phyloP scores from a whole-genome alignment of 2,329 filamentous ascomycete species.

The Diaporthe batatas region DNA sequence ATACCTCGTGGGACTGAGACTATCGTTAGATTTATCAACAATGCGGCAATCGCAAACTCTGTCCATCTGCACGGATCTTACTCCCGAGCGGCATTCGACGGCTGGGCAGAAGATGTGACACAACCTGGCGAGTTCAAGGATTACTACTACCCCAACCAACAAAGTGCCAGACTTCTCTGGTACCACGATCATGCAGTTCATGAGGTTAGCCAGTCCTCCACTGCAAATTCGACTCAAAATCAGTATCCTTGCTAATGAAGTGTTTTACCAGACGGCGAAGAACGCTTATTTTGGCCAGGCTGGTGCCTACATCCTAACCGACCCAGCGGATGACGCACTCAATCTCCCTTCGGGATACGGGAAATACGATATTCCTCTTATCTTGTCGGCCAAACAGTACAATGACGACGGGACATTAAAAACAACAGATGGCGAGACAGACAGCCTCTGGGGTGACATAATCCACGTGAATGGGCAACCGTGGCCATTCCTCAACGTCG shows the following conservation, averaged over 20 bases:
- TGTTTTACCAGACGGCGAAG: conserved; percentile 57
- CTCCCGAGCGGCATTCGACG: conserved; percentile 62
- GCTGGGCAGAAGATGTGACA: conserved; percentile 64
- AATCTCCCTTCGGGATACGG: conserved; percentile 63
- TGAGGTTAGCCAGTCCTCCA: conserved; percentile 43
- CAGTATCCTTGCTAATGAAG: conserved; percentile 41
- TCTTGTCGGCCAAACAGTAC: conserved; percentile 65
- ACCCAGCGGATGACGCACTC: conserved; percentile 62
- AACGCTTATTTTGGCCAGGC: conserved; percentile 70
- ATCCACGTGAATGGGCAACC: conserved; percentile 71
- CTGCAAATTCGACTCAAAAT: background rate
- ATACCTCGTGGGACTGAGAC: conserved; percentile 63
- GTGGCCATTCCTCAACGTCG: conserved; percentile 70
- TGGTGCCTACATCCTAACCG: conserved; percentile 67
- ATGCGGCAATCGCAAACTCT: conserved; percentile 57
- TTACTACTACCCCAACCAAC: conserved; percentile 72
- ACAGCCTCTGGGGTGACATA: conserved; percentile 67
- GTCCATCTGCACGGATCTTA: conserved; percentile 70
- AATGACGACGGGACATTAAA: conserved; percentile 63
- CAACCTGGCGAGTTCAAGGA: conserved; percentile 68
- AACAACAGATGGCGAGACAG: conserved; percentile 58
- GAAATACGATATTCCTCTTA: conserved; percentile 66
- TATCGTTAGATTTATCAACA: conserved; percentile 67
- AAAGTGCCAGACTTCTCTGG: conserved; percentile 68
- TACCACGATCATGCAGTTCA: conserved; percentile 65